phyloP scores from a whole-genome alignment of 768 basidiomycete genomes.

The Mycena vitilis region DNA sequence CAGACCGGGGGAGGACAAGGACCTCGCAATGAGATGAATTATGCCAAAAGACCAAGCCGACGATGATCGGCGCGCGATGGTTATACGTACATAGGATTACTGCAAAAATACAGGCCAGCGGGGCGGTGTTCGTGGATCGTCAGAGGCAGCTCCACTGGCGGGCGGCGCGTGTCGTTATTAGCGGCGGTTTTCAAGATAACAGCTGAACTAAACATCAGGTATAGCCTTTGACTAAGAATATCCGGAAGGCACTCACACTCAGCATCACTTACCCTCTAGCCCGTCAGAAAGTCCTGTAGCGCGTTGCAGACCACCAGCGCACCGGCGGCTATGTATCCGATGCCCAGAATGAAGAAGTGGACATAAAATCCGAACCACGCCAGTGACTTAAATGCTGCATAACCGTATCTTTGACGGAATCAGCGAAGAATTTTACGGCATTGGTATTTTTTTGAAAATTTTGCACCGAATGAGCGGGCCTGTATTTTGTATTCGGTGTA shows the following conservation, averaged over 20 bases:
- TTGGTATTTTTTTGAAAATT: neutral
- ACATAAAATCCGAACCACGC: conserved; percentile 52
- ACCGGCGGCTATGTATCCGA: conserved; percentile 40
- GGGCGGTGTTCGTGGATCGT: no score
- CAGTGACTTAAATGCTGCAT: conserved; percentile 43
- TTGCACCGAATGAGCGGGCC: conserved; percentile 36
- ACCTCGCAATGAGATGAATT: no score
- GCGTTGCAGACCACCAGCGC: conserved; percentile 27
- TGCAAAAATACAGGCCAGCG: no score
- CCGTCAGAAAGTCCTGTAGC: conserved; percentile 30
- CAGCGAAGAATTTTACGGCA: neutral
- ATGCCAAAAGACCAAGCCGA: no score
- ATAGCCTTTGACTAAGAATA: no score
- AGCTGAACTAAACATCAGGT: no score
- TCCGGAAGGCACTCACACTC: neutral
- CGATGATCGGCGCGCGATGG: no score
- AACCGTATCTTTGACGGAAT: conserved; percentile 33
- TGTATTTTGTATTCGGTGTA: conserved; percentile 45
- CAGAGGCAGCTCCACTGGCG: no score
- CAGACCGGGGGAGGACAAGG: no score
- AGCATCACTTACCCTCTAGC: conserved; percentile 31
- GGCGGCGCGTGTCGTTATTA: no score
- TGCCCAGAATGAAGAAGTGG: conserved; percentile 46
- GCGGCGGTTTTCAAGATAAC: no score
- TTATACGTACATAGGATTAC: no score